These are phyloP conservation scores for Claviceps citrina DNA, from an alignment of 2,329 filamentous ascomycete species.

Conservation along the genomic window DNA sequence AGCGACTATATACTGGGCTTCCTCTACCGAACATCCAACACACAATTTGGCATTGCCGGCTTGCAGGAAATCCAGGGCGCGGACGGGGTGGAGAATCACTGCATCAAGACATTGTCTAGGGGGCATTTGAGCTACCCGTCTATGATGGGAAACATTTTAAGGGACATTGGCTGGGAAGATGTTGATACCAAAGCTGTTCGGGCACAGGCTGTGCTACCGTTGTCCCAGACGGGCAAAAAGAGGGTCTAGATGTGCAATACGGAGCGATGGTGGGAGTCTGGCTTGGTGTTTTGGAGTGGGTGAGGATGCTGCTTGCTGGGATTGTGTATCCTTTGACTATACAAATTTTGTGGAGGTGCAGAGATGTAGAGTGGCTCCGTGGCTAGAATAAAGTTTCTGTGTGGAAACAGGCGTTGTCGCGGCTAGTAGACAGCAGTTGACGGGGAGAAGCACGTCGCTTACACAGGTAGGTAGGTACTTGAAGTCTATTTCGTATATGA, in stretches of 20 bases:
- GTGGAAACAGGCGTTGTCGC: too few relatives aligned
- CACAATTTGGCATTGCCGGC: constrained; percentile 73
- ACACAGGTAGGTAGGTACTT: too few relatives aligned
- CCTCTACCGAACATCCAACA: constrained; percentile 66
- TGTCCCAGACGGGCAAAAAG: constrained; percentile 4
- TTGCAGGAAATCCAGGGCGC: constrained; percentile 59
- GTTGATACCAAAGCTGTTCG: constrained; percentile 26
- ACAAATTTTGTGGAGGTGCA: background rate
- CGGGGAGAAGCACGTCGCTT: too few relatives aligned
- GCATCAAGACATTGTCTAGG: constrained; percentile 48
- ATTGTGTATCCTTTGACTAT: background rate
- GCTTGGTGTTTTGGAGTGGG: background rate
- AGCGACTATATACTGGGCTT: constrained; percentile 83
- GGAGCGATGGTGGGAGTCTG: background rate
- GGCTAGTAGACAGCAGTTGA: too few relatives aligned
- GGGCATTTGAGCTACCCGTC: constrained; percentile 58
- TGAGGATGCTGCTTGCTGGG: background rate
- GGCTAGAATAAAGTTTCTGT: too few relatives aligned
- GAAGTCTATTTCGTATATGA: too few relatives aligned
- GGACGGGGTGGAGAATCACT: constrained; percentile 49
- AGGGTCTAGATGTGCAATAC: background rate
- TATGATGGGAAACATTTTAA: constrained; percentile 50
- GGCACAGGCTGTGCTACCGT: constrained; percentile 9
- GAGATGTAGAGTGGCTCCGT: background rate
- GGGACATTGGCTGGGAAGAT: constrained; percentile 54